These are phyloP conservation scores for Piper betle DNA, from an alignment of 164 flowering plant species.

Conservation along the genomic window DNA sequence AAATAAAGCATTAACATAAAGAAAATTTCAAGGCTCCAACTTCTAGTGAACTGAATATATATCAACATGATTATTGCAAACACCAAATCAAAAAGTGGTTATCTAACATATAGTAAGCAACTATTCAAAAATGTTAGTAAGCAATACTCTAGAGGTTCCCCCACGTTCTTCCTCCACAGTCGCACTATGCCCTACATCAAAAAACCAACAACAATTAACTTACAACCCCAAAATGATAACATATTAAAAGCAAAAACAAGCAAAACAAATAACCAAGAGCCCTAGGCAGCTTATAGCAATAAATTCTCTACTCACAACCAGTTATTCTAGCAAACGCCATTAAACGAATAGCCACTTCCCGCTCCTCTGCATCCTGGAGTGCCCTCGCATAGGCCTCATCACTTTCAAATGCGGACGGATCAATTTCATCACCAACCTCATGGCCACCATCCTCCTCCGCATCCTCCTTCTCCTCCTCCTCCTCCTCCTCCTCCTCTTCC, in stretches of 20 bases:
- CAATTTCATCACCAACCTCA: conserved; percentile 23
- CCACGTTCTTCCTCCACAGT: conserved; percentile 13
- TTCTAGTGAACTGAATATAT: too few relatives aligned
- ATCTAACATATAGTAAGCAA: too few relatives aligned
- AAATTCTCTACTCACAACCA: conserved; percentile 17
- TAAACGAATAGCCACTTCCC: conserved; percentile 18
- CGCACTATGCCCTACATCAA: conserved; percentile 12
- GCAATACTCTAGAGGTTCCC: conserved; percentile 18
- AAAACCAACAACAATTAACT: too few relatives aligned
- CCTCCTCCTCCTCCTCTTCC: too few relatives aligned
- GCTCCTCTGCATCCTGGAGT: conserved; percentile 28
- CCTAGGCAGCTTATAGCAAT: neutral
- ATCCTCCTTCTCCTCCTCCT: too few relatives aligned
- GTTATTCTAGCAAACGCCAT: conserved; percentile 22
- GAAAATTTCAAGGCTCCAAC: too few relatives aligned
- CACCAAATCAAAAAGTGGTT: too few relatives aligned
- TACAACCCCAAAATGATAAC: neutral
- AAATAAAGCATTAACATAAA: too few relatives aligned
- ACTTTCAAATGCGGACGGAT: conserved; percentile 42
- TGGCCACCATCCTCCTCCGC: conserved; percentile 15
- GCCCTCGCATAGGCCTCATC: conserved; percentile 91
- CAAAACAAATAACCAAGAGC: neutral
- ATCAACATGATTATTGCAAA: too few relatives aligned
- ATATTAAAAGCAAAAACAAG: neutral
- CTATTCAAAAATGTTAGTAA: neutral